Evolutionary conservation across 352 stramenopile genomes (phyloP).

Genomic region (Phytophthora melonis): DNA sequence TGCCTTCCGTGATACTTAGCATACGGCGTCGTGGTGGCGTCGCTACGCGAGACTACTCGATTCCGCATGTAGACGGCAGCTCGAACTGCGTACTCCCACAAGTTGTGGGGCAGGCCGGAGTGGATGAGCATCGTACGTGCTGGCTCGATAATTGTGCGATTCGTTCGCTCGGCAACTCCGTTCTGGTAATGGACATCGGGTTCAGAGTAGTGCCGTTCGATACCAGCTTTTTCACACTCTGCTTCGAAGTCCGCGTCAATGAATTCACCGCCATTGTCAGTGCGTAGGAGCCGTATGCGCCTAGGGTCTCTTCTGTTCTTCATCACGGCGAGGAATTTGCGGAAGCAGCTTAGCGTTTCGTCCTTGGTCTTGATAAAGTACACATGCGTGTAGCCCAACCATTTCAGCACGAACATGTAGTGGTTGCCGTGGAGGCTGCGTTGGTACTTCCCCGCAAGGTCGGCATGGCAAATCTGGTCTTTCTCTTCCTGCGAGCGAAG

Average conservation of each 20-base stretch:
- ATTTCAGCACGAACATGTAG: slow-evolving; percentile 3
- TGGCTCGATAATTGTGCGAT: slow-evolving; percentile 2
- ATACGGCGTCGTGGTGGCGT: slow-evolving; percentile 2
- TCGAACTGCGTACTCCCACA: slow-evolving; percentile 5
- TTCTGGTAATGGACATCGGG: slow-evolving; percentile 16
- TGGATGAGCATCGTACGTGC: background rate
- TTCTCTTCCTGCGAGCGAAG: too few species aligned
- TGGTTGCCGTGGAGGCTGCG: too few species aligned
- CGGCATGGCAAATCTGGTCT: too few species aligned
- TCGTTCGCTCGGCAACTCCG: slow-evolving; percentile 6
- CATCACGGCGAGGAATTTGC: too few species aligned
- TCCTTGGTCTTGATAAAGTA: slow-evolving; percentile 12
- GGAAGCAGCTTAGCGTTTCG: background rate
- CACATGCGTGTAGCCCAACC: slow-evolving; percentile 11
- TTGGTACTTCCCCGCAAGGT: too few species aligned
- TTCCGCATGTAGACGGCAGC: slow-evolving; percentile 8
- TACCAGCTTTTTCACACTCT: background rate
- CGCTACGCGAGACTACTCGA: background rate
- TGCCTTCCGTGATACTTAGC: background rate
- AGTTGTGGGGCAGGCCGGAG: slow-evolving; percentile 3
- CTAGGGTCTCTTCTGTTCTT: background rate
- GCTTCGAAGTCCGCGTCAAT: background rate
- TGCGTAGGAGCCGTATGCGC: background rate
- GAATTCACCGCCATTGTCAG: slow-evolving; percentile 23
- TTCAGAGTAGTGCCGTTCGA: slow-evolving; percentile 9